Evolutionary conservation across 2,329 filamentous ascomycete species (phyloP).

Genomic region (Podosphaera fusca): DNA sequence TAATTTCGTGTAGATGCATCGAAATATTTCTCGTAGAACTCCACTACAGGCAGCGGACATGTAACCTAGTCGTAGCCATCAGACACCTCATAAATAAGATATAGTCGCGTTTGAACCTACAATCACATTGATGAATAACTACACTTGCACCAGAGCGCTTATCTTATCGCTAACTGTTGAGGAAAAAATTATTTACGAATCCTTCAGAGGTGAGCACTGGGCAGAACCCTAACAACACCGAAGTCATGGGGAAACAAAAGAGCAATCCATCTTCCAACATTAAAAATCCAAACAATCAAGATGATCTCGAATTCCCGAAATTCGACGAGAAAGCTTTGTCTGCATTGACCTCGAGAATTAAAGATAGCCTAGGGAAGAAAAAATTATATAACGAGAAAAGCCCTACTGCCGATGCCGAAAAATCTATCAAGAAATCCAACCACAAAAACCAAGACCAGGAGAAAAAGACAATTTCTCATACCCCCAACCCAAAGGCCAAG

Average conservation of each 20-base stretch:
- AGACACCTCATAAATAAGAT: no score
- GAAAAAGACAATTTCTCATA: slow-evolving; percentile 16
- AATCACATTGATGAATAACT: no score
- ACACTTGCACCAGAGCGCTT: no score
- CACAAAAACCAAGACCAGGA: neutral
- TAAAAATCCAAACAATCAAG: slow-evolving; percentile 7
- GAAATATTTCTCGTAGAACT: no score
- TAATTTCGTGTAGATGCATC: no score
- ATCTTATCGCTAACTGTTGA: no score
- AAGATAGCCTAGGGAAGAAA: slow-evolving; percentile 24
- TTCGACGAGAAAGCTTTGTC: slow-evolving; percentile 29
- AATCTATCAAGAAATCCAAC: neutral
- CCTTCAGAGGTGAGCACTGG: no score
- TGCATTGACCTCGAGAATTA: slow-evolving; percentile 32
- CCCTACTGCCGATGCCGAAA: neutral
- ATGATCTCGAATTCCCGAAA: slow-evolving; percentile 13
- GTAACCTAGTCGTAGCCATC: no score
- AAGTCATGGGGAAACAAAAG: slow-evolving; percentile 10
- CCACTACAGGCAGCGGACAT: no score
- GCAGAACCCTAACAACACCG: neutral
- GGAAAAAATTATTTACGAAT: no score
- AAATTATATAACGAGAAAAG: slow-evolving; percentile 7
- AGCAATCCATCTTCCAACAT: slow-evolving; percentile 6
- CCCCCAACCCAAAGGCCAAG: slow-evolving; percentile 3
- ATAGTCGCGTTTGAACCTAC: no score